Evolutionary conservation across 352 stramenopile species (phyloP).

Genomic region (Phytophthora cactorum): DNA sequence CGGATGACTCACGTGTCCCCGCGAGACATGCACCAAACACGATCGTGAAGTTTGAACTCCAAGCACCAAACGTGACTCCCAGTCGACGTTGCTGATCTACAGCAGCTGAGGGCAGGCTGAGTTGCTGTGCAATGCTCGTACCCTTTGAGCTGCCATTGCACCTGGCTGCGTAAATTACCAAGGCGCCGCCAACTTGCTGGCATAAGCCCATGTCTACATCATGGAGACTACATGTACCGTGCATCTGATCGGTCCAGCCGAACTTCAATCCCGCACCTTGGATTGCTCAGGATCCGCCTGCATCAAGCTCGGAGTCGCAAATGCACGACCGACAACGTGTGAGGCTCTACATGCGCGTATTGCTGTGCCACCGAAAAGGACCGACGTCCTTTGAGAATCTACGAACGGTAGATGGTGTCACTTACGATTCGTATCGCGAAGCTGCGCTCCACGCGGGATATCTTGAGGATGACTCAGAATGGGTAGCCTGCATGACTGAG

Average conservation of each 20-base stretch:
- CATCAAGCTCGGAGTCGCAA: conserved; percentile 5
- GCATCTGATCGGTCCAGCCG: conserved; percentile 8
- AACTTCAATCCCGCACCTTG: conserved; percentile 23
- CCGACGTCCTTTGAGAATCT: too few relatives aligned
- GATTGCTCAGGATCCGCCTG: conserved; percentile 18
- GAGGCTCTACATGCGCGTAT: too few relatives aligned
- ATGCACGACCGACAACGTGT: conserved; percentile 23
- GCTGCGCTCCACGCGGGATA: too few relatives aligned
- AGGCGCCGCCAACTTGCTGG: too few relatives aligned
- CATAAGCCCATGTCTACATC: too few relatives aligned
- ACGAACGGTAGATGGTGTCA: too few relatives aligned
- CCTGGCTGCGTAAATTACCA: background rate
- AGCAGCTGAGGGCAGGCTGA: background rate
- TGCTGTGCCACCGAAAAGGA: too few relatives aligned
- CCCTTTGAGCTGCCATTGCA: background rate
- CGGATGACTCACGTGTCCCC: too few relatives aligned
- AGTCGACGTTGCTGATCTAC: background rate
- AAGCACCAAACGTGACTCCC: background rate
- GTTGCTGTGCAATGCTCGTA: background rate
- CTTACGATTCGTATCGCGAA: too few relatives aligned
- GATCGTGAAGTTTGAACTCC: background rate
- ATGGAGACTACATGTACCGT: background rate
- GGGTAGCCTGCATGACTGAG: too few relatives aligned
- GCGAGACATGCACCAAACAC: too few relatives aligned
- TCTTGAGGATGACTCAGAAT: too few relatives aligned